Conservation (phyloP, 108 stramenopile species). For the Pseudonitzschia pungens region DNA sequence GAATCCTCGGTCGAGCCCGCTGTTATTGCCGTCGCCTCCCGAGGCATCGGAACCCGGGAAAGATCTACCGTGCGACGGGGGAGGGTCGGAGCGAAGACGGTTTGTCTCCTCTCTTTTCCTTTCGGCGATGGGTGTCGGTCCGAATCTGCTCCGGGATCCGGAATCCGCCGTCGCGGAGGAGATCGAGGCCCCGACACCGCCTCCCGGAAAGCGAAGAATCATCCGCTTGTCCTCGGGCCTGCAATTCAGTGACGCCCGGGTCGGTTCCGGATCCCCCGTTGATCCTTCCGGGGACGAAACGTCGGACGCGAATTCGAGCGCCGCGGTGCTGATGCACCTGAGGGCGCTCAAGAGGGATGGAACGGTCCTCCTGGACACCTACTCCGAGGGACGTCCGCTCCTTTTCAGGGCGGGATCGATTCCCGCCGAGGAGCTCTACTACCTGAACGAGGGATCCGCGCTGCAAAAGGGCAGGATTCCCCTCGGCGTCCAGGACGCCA, state of each 20-base stretch:
- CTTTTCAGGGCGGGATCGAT: slow-evolving; percentile 15
- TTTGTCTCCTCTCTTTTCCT: too few species aligned
- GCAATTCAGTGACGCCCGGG: slow-evolving; percentile 22
- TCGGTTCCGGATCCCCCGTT: slow-evolving; percentile 9
- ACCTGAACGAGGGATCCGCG: background rate
- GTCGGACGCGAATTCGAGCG: background rate
- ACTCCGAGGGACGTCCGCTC: slow-evolving; percentile 3
- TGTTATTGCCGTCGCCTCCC: too few species aligned
- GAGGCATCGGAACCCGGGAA: too few species aligned
- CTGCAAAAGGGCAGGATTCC: background rate
- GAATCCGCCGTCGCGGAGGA: too few species aligned
- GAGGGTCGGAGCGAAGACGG: too few species aligned
- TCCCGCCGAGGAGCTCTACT: background rate
- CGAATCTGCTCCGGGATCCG: too few species aligned
- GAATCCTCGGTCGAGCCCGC: too few species aligned
- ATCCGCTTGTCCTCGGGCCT: slow-evolving; percentile 18
- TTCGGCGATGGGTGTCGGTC: too few species aligned
- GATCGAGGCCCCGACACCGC: too few species aligned
- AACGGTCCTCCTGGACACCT: slow-evolving; percentile 21
- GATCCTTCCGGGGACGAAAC: background rate
- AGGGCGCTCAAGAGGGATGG: slow-evolving; percentile 21
- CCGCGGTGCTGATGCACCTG: slow-evolving; percentile 24
- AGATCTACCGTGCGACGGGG: too few species aligned
- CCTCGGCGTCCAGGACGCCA: slow-evolving; percentile 19
- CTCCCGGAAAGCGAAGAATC: too few species aligned